phyloP scores from a whole-genome alignment of 1,284 basidiomycete genomes.

The Cutaneotrichosporon sp. region DNA sequence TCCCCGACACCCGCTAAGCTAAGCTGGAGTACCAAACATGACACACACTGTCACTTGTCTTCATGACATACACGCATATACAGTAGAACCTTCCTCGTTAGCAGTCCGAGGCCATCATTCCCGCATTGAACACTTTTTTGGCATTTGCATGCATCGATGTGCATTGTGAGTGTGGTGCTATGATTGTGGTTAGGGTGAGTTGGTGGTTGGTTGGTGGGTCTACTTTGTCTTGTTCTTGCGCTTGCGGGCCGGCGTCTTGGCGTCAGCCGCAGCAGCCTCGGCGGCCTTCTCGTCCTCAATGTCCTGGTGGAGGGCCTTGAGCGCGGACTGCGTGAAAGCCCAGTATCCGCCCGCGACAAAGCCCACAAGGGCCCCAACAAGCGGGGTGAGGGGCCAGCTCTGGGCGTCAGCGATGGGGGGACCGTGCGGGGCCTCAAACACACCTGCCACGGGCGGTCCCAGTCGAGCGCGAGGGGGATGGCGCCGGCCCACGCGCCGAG shows the following conservation, averaged over 20 bases:
- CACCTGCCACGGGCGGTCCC: constrained; percentile 96
- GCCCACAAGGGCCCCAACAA: constrained; percentile 64
- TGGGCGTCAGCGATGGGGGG: constrained; percentile 6
- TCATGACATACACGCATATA: neutral
- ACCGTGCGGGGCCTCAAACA: constrained; percentile 30
- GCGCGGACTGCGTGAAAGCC: constrained; percentile 60
- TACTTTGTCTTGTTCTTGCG: constrained; percentile 23
- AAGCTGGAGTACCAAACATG: too few relatives aligned
- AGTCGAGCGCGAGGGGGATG: constrained; percentile 83
- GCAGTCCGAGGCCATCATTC: neutral
- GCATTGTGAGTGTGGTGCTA: neutral
- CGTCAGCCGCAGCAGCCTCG: constrained; percentile 12
- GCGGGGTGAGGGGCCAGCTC: constrained; percentile 79
- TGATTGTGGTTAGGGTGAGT: too few relatives aligned
- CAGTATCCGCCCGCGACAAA: constrained; percentile 65
- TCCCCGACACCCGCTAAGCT: constrained; percentile 25
- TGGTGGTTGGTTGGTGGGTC: too few relatives aligned
- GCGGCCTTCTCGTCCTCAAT: constrained; percentile 18
- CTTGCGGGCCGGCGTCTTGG: constrained; percentile 10
- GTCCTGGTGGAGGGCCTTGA: constrained; percentile 45
- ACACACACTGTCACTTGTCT: neutral
- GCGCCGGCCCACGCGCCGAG: constrained; percentile 76
- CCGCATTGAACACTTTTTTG: constrained; percentile 1
- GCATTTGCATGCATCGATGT: constrained; percentile 11
- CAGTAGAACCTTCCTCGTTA: neutral